Base-by-base conservation (phyloP, 2,329 filamentous ascomycete species). In the Colletotrichum theobromicola region DNA sequence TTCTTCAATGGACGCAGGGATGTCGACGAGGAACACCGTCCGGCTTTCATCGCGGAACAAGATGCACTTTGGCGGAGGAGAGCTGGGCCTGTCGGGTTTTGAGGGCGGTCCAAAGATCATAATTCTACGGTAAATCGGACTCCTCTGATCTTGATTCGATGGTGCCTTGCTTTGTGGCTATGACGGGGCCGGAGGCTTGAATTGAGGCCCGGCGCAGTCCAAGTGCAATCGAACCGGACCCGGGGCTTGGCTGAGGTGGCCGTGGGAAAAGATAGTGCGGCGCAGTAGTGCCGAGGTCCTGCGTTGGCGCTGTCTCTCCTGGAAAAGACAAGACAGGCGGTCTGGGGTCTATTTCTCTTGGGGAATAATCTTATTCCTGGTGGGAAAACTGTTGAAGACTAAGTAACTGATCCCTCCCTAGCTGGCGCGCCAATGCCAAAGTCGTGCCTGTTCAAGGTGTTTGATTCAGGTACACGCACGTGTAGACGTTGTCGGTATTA, bases 1-100 rank as follows among this genome's bases (percentile, higher is more conserved):
- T 74, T 90, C 87, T 77, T 94, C 92, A 50, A 95, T 89, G 2
- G 94, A 94, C 21, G 87, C 85, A 28, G 94, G 93, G 60, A 95
- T 90, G 79, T 96, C 94, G 66, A 95, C 82, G 30, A 95, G 81
- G 26, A 90, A 85, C 67, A 93, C 82, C 60, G 88, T 67, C 13
- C 24, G 64, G 46, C 28, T 55, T 30, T 76, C 64, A 30, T 75
- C 61, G 6, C 53, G 58, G n/a, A 69, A 78, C 75, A 76, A 16
- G 65, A 69, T 71, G 57, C 76, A 73, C 32, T 58, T 16, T 28
- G 67, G 65, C 13, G 37, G 68, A 18, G 46, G n/a, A 64, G 50
- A 9, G 46, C 8, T 13, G 37, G 64, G 61, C 24, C 37, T 18
- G 9, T 16, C 30, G 37, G 61, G 37, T 55, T 57, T 37, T 42